Base-by-base conservation (phyloP, 805 yeast genomes). In the Candida ponderosae region DNA sequence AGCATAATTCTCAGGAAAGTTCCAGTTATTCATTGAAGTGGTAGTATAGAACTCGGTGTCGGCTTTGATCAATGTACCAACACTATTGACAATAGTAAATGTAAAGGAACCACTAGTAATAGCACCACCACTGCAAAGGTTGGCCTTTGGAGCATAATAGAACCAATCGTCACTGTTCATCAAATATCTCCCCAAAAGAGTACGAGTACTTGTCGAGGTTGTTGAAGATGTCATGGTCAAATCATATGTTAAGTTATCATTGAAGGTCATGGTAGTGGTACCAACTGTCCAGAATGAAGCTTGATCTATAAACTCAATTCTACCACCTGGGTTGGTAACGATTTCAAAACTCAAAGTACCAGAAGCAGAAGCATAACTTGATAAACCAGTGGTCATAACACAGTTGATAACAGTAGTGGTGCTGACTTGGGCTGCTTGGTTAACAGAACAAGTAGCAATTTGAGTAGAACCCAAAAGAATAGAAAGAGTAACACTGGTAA, bases 271-370 rank as follows among this genome's bases (percentile, higher is more conserved):
- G 14, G 39, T 37, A 36, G 42, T 45, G 13, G 31, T 4, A 8
- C 48, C 48, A 4, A 33, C 16, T 15, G 11, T 16, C 48, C 48
- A 45, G 5, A 23, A 31, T 7, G 16, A 10, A n/a, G 46, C 44
- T n/a, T 41, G 34, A 13, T 26, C 32, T 4, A 28, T 18, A 8
- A 41, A 36, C 14, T 35, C 30, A 1, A 10, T 18, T 34, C 44
- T 37, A 5, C 33, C 42, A 39, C 48, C 48, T 24, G 39, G 37
- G 23, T 42, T 44, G n/a, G 42, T 38, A 6, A 40, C 39, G 11
- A 42, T 29, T 13, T 18, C 31, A 18, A 45, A 32, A 2, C 13
- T 19, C 8, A 27, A 29, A 7, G 38, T 35, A 37, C 48, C 48
- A 6, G 37, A 27, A 5, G 40, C 26, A 4, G 21, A 5, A 6